Base-by-base conservation (phyloP, 257 asterid species). In the Nicotiana attenuata region DNA sequence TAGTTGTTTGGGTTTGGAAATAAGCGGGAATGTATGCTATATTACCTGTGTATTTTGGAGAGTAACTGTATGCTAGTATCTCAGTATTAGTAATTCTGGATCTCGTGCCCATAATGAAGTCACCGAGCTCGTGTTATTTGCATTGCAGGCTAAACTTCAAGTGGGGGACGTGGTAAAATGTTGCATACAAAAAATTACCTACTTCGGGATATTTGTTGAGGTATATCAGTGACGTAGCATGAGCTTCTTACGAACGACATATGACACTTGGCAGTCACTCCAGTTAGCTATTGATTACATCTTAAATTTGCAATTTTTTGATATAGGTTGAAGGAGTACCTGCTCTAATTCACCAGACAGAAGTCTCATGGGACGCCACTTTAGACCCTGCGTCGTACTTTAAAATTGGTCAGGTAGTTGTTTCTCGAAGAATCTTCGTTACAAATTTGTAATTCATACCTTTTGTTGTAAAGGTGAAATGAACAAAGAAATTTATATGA, bases 341-440 rank as follows among this genome's bases (percentile, higher is more conserved):
- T 80, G 98, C 97, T 1, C 89, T 96, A 80, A 92, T 96, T 88
- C 98, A 93, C 89, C 98, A 93, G 85, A 79, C 97, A 50, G 99
- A 96, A 91, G 98, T 96, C 69, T 96, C 99, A 3, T 96, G 99
- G 99, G 98, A 92, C 83, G 88, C 96, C 80, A 96, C 97, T 68
- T 88, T 96, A 88, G 97, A 96, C 89, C 97, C 96, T 81, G 89
- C 87, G 63, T 87, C 97, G 11, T 88, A 88, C 86, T 96, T 92
- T 81, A 91, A 93, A 94, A 92, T 94, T 76, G 98, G 98, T 31
- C 97, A 96, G 98, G 98, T 91, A 91, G 77, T 47, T 69, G 4
- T 60, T 65, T 77, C 80, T 81, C 52, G 22, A 61, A 61, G 41
- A 56, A 71, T 66, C 67, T 66, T 14, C 76, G 13, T 55, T 20